Conservation (phyloP, 768 basidiomycete genomes). For the Tulasnella calospora region DNA sequence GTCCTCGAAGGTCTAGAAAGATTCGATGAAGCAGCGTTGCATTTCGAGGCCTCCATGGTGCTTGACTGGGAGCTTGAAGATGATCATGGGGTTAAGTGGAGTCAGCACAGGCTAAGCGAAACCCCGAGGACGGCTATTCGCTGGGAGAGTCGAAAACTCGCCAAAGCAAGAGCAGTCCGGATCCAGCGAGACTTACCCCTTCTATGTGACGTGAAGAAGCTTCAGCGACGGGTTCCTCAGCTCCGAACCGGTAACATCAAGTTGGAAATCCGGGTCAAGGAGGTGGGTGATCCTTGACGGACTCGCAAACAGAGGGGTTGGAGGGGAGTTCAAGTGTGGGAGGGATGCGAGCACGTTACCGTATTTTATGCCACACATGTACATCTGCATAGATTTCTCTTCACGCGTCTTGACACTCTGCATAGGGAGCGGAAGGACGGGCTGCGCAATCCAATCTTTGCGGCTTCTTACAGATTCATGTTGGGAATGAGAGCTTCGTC, state of each 20-base stretch:
- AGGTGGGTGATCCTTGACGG: not conserved
- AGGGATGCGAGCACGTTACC: too few species aligned
- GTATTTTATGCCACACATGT: too few species aligned
- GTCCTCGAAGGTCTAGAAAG: not conserved
- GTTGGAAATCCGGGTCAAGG: not conserved
- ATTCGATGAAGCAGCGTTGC: not conserved
- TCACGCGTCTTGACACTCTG: not conserved
- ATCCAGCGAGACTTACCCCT: not conserved
- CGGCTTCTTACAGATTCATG: too few species aligned
- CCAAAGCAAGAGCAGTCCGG: not conserved
- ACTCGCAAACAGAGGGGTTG: too few species aligned
- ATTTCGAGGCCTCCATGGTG: not conserved
- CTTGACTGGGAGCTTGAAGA: not conserved
- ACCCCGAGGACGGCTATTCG: not conserved
- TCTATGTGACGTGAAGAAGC: not conserved
- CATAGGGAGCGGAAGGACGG: not conserved
- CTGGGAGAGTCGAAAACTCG: not conserved
- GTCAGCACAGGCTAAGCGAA: not conserved
- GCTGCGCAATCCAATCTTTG: too few species aligned
- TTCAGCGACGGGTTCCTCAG: not conserved
- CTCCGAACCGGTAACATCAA: not conserved
- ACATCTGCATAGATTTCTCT: too few species aligned
- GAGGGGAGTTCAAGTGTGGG: too few species aligned
- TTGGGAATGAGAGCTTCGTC: too few species aligned
- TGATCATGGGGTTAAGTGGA: not conserved